Evolutionary conservation across 768 basidiomycete species (phyloP).

Genomic region (Psilocybe sp.): DNA sequence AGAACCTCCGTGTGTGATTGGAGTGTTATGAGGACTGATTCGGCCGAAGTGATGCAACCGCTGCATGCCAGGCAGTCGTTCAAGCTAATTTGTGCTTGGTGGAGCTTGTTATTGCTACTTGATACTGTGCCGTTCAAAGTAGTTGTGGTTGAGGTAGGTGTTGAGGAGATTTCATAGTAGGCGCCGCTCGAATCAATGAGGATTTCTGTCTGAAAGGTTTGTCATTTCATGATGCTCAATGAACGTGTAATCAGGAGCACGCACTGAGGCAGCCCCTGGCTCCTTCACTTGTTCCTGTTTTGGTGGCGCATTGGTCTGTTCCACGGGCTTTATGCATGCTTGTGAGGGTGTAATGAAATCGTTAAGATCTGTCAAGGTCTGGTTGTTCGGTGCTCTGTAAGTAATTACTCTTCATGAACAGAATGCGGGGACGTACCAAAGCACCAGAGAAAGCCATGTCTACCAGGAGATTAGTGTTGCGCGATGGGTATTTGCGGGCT

Average conservation of each 20-base stretch:
- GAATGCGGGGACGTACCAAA: slow-evolving; percentile 44
- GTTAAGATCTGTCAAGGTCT: slow-evolving; percentile 93
- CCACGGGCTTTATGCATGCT: slow-evolving; percentile 95
- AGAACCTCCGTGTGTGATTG: slow-evolving; percentile 95
- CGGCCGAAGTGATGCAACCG: slow-evolving; percentile 97
- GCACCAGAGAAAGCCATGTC: slow-evolving; percentile 87
- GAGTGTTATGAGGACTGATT: slow-evolving; percentile 93
- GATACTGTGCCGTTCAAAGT: background rate
- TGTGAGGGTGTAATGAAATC: slow-evolving; percentile 97
- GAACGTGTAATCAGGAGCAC: slow-evolving; percentile 6
- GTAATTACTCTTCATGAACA: background rate
- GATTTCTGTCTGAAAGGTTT: slow-evolving; percentile 75
- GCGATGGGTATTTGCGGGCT: background rate
- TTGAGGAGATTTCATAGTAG: slow-evolving; percentile 78
- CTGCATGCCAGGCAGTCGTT: slow-evolving; percentile 99
- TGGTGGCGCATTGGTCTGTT: slow-evolving; percentile 34
- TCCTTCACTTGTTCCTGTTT: slow-evolving; percentile 25
- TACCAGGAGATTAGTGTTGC: background rate
- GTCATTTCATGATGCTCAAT: background rate
- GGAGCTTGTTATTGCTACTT: slow-evolving; percentile 52
- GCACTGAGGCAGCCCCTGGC: slow-evolving; percentile 35
- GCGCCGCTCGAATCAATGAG: slow-evolving; percentile 79
- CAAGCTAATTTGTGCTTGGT: slow-evolving; percentile 92
- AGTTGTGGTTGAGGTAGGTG: slow-evolving; percentile 6
- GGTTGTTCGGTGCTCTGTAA: background rate